Conservation (phyloP, 306 rosid genomes). For the Cercis canadensis region DNA sequence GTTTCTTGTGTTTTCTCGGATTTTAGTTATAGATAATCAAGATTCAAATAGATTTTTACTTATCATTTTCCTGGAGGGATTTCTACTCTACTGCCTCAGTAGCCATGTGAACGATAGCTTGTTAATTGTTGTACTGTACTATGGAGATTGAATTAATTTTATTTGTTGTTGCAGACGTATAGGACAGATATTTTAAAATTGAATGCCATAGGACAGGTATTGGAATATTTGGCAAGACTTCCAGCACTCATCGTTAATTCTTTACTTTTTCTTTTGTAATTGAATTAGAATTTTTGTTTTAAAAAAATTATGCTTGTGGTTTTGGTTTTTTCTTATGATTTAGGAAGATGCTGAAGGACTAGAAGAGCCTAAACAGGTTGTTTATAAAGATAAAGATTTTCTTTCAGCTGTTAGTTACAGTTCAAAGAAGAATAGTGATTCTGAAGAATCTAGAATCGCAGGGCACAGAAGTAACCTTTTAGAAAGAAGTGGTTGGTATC, state of each 20-base stretch:
- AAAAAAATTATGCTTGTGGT: not conserved
- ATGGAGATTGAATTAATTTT: conserved; percentile 43
- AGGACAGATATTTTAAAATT: conserved; percentile 62
- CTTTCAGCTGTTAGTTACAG: conserved; percentile 34
- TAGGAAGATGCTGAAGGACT: conserved; percentile 71
- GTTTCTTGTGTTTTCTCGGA: conserved; percentile 24
- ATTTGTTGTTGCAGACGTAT: conserved; percentile 71
- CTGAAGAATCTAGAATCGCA: conserved; percentile 44
- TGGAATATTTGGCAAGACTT: conserved; percentile 15
- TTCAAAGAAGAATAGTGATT: conserved; percentile 38
- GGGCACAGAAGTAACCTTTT: conserved; percentile 38
- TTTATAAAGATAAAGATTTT: conserved; percentile 65
- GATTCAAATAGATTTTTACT: not conserved
- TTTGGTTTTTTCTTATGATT: conserved; percentile 15
- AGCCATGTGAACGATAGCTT: conserved; percentile 33
- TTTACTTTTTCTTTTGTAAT: conserved; percentile 3
- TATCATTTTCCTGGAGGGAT: not conserved
- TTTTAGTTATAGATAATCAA: not conserved
- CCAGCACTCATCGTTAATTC: not conserved
- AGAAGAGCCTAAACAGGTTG: conserved; percentile 78
- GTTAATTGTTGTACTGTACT: not conserved
- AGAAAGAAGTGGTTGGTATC: conserved; percentile 63
- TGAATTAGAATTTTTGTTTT: conserved; percentile 10
- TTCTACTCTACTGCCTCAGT: conserved; percentile 4
- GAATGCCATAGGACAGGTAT: conserved; percentile 79